Percentiles rank a stretch among this genome's conserved stretches.
Conservation (phyloP, 2,329 filamentous ascomycete genomes). For the Proliferodiscus dingleyae region DNA sequence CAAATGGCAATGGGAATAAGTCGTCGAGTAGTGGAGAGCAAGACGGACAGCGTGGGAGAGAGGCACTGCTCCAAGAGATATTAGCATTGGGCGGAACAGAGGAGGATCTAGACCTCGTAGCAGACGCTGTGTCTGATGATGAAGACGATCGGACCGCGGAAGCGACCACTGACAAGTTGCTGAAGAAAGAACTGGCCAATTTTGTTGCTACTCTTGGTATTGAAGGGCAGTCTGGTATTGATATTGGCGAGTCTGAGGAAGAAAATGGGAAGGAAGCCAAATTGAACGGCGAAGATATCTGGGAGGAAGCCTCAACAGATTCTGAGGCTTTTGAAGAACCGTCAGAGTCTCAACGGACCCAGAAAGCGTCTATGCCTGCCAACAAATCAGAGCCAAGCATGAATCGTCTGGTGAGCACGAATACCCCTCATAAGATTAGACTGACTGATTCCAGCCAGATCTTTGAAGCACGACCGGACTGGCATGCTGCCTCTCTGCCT, state of each 20-base stretch:
- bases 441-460: constrained; percentile 38
- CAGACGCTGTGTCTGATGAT: constrained; percentile 48
- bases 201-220: constrained; percentile 49
- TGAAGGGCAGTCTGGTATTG: constrained; percentile 32
- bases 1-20: constrained; percentile 21
- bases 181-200: constrained; percentile 47
- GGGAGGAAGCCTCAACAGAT: constrained; percentile 32
- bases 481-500: constrained; percentile 57
- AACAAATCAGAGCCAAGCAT: constrained; percentile 14
- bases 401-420: constrained; percentile 31
- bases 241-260: constrained; percentile 30
- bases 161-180: constrained; percentile 39
- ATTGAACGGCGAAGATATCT: constrained; percentile 31
- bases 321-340: constrained; percentile 18
- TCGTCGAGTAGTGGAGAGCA: constrained; percentile 13
- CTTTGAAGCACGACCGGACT: constrained; percentile 60
- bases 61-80: constrained; percentile 56
- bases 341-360: constrained; percentile 7
- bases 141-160: constrained; percentile 27
- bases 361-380: constrained; percentile 1
- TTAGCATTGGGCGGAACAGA: constrained; percentile 61
- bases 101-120: constrained; percentile 57
- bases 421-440: constrained; percentile 8
- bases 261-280: constrained; percentile 34
- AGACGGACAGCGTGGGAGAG: constrained; percentile 22